These are phyloP conservation scores for Cicer pinnatifidum DNA, from an alignment of 306 rosid species.

Conservation along the genomic window DNA sequence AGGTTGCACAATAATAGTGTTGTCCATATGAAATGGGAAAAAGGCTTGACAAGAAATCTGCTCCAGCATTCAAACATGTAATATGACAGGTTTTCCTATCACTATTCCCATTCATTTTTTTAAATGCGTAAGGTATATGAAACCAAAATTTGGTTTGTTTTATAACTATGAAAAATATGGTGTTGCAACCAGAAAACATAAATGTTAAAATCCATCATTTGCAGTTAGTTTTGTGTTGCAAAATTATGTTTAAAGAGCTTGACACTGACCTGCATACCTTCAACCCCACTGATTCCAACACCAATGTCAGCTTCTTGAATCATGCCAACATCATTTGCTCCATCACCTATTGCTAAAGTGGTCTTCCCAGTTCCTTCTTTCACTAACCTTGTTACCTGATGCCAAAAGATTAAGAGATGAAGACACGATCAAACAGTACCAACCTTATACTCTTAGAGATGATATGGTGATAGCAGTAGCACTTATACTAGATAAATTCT, in stretches of 20 bases:
- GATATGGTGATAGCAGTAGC: not conserved
- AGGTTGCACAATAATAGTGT: not conserved
- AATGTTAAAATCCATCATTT: constrained; percentile 24
- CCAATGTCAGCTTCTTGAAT: constrained; percentile 99
- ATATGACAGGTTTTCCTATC: constrained; percentile 10
- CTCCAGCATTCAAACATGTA: constrained; percentile 31
- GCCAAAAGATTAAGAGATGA: constrained; percentile 39
- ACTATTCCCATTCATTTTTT: constrained; percentile 30
- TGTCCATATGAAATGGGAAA: not conserved
- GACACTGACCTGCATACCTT: constrained; percentile 99
- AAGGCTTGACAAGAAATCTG: constrained; percentile 27
- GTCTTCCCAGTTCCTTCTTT: constrained; percentile 95
- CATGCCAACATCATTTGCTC: constrained; percentile 99
- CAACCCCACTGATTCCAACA: constrained; percentile 98
- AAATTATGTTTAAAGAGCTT: constrained; percentile 29
- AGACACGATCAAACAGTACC: constrained; percentile 25
- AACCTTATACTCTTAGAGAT: constrained; percentile 15
- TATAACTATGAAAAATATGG: not conserved
- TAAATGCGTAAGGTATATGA: constrained; percentile 33
- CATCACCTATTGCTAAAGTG: constrained; percentile 96
- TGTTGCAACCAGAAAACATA: constrained; percentile 32
- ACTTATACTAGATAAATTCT: constrained; percentile 7
- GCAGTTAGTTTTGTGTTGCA: constrained; percentile 15
- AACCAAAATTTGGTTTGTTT: constrained; percentile 19
- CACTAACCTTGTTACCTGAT: constrained; percentile 88